These are phyloP conservation scores for Saccharomyces cerevisiae DNA, from an alignment of 805 yeast species.

Conservation along the genomic window DNA sequence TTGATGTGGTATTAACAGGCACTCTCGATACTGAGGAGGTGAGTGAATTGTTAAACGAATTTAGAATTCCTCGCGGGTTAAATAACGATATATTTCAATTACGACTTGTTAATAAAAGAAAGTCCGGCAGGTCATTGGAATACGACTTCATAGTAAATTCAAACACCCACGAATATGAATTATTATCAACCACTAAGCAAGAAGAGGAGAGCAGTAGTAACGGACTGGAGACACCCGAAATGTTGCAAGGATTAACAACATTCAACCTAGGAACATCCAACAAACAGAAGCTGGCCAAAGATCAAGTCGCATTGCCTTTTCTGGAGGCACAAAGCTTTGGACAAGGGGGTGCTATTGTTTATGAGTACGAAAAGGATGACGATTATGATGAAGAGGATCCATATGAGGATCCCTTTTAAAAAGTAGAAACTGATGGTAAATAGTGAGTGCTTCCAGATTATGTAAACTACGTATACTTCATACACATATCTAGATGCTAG, in stretches of 20 bases:
- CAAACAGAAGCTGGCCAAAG: constrained; percentile 69
- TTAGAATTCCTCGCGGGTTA: constrained; percentile 44
- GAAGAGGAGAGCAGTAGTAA: constrained; percentile 18
- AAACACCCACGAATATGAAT: constrained; percentile 34
- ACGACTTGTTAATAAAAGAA: constrained; percentile 59
- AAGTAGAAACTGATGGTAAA: not conserved
- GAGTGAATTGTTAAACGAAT: constrained; percentile 31
- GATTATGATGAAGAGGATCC: constrained; percentile 98
- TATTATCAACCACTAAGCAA: constrained; percentile 17
- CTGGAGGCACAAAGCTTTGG: constrained; percentile 77
- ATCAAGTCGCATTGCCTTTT: constrained; percentile 84
- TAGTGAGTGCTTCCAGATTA: not conserved
- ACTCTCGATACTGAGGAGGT: constrained; percentile 41
- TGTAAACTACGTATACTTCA: not conserved
- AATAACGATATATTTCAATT: constrained; percentile 43
- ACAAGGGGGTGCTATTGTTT: constrained; percentile 86
- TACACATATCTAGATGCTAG: not conserved
- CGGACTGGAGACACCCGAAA: constrained; percentile 38
- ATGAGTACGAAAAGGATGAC: constrained; percentile 92
- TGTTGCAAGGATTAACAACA: constrained; percentile 72
- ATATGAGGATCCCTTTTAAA: constrained; percentile 84
- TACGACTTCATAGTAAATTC: constrained; percentile 50
- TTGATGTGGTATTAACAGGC: constrained; percentile 37
- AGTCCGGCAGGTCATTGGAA: constrained; percentile 70
- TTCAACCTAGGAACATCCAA: constrained; percentile 72